Evolutionary conservation across 495 filamentous ascomycete species (phyloP), one percentile per base, ranked within the genome.

Genomic region (Penicillium atrosanguineum): DNA sequence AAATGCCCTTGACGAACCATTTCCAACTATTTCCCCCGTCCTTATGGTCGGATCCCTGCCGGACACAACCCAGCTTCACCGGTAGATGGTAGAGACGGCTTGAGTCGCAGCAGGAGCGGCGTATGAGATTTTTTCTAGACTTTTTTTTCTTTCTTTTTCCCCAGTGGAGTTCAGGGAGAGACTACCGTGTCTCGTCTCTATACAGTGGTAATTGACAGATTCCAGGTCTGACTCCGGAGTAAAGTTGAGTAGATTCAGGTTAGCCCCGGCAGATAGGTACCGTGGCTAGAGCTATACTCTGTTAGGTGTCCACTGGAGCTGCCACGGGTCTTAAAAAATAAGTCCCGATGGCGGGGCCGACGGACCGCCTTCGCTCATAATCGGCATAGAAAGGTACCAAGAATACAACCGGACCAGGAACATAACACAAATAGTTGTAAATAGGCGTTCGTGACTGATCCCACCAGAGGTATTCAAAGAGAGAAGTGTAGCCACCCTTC

Each of bases 1-100:
- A 62, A 64, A 62, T 60, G 64, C 61, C 60, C 55, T 67, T 67
- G 61, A 67, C 58, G 64, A 67, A 61, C 56, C 47, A 61, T 59
- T 61, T 34, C 31, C 8, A 34, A 34, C 40, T 44, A 48, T 62
- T 64, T 36, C 61, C 57, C 42, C 26, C 23, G 46, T 28, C 25
- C 26, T 47, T 4, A 19, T n/a, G 7, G 38, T 20, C 12, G 15
- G 16, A 40, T 40, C 8, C n/a, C 16, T 40, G 16, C 16, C 37
- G 38, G 19, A 40, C 4, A 16, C 38, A 40, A 20, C 16, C 38
- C 6, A 20, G 19, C 38, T 40, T 11, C 19, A 40, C 16, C 38
- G 19, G 38, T 40, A 40, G 38, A 34, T 20, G 38, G 38, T 40
- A 40, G 42, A 26, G 42, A 25, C 12, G 15, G 9, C 6, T 18